Percentiles rank a stretch among this genome's conserved stretches.
Conservation (phyloP, 129 eudicot species). For the Lonicera japonica region DNA sequence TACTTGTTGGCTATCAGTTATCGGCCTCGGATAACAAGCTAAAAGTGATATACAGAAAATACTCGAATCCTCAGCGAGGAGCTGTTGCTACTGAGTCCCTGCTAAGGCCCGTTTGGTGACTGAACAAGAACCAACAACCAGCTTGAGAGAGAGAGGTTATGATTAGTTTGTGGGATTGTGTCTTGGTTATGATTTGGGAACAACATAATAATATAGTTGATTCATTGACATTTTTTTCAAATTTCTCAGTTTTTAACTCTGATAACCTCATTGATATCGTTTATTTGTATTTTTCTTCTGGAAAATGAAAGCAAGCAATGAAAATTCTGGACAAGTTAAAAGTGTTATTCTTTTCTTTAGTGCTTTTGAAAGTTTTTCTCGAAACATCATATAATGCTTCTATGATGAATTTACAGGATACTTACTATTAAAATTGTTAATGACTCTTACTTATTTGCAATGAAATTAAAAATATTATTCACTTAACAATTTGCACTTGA, state of each 20-base stretch:
- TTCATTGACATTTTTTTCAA: neutral
- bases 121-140: neutral
- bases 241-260: too few relatives aligned
- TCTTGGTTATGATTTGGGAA: neutral
- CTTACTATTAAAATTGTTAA: too few relatives aligned
- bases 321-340: too few relatives aligned
- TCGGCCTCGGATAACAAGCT: constrained; percentile 34
- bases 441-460: too few relatives aligned
- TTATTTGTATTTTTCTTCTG: neutral
- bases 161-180: neutral
- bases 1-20: constrained; percentile 32
- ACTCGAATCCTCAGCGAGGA: constrained; percentile 27
- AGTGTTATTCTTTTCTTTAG: too few relatives aligned
- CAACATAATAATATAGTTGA: neutral
- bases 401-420: too few relatives aligned
- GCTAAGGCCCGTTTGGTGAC: constrained; percentile 30
- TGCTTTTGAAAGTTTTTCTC: too few relatives aligned
- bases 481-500: too few relatives aligned
- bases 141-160: neutral
- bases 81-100: constrained; percentile 41
- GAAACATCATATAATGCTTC: too few relatives aligned
- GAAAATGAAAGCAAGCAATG: neutral
- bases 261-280: too few relatives aligned
- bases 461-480: too few relatives aligned
- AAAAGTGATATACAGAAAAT: constrained; percentile 36